Conservation (phyloP, 2,329 filamentous ascomycete genomes). For the Scedosporium dehoogii region DNA sequence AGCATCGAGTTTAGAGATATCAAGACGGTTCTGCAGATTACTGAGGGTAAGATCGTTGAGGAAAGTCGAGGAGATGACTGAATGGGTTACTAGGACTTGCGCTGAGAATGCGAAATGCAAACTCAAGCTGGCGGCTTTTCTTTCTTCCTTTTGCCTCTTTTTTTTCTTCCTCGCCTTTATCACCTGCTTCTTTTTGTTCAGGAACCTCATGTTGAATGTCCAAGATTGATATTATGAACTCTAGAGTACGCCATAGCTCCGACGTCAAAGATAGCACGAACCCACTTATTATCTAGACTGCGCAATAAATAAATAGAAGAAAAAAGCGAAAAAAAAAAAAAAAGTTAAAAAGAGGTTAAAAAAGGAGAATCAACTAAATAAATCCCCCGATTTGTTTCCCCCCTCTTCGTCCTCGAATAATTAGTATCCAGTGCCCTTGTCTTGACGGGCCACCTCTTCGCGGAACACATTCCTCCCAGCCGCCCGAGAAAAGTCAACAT, state of each 20-base stretch:
- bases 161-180: not conserved
- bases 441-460: constrained; percentile 10
- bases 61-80: no score
- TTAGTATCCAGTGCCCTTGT: not conserved
- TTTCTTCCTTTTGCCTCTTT: not conserved
- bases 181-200: no score
- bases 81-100: no score
- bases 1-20: constrained; percentile 12
- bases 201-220: not conserved
- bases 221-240: not conserved
- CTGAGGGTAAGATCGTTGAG: constrained; percentile 11
- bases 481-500: constrained; percentile 3
- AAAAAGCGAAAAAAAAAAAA: not conserved
- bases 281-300: not conserved
- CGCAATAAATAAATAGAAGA: not conserved
- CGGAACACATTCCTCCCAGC: constrained; percentile 9
- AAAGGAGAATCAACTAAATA: no score
- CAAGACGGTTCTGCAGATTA: constrained; percentile 15
- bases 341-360: no score
- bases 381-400: no score
- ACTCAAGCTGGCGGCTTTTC: not conserved
- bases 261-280: no score
- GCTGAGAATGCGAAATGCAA: not conserved
- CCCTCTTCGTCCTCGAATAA: no score
- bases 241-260: no score